Percentiles rank a stretch among this genome's conserved stretches.
Conservation (phyloP, 169 alveolate genomes). For the Plasmodium inui region DNA sequence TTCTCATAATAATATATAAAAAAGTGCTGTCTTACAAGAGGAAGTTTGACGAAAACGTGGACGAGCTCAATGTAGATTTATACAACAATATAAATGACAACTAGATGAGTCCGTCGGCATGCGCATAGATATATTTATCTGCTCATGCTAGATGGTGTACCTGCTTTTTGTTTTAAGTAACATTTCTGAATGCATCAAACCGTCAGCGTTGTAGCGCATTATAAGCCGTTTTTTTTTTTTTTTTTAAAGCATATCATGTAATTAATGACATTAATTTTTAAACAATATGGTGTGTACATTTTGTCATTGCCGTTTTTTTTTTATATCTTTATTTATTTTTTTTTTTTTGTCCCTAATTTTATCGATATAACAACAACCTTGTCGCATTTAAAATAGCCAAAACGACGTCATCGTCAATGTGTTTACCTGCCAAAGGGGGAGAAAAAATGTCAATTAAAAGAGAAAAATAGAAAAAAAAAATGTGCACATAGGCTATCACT, state of each 20-base stretch:
- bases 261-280: conserved; percentile 1
- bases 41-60: conserved; percentile 45
- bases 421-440: conserved; percentile 37
- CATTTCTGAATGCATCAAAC: not conserved
- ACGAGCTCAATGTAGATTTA: conserved; percentile 53
- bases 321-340: not conserved
- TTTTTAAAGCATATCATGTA: not conserved
- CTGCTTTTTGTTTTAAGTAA: conserved; percentile 4
- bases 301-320: not conserved
- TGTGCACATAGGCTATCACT: not conserved
- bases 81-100: conserved; percentile 58
- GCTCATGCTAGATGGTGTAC: not conserved
- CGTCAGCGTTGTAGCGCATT: not conserved
- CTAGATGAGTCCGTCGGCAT: not conserved
- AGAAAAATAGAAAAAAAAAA: not conserved
- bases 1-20: conserved; percentile 55
- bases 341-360: conserved; percentile 60
- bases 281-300: not conserved
- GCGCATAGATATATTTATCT: not conserved
- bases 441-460: not conserved
- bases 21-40: conserved; percentile 62
- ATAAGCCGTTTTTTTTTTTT: not conserved
- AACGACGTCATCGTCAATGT: conserved; percentile 60
- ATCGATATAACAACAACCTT: conserved; percentile 57
- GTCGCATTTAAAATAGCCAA: conserved; percentile 66